Evolutionary conservation across 768 basidiomycete species (phyloP), one percentile per base, ranked within the genome.

Genomic region (Porpolomopsis calyptriformis): DNA sequence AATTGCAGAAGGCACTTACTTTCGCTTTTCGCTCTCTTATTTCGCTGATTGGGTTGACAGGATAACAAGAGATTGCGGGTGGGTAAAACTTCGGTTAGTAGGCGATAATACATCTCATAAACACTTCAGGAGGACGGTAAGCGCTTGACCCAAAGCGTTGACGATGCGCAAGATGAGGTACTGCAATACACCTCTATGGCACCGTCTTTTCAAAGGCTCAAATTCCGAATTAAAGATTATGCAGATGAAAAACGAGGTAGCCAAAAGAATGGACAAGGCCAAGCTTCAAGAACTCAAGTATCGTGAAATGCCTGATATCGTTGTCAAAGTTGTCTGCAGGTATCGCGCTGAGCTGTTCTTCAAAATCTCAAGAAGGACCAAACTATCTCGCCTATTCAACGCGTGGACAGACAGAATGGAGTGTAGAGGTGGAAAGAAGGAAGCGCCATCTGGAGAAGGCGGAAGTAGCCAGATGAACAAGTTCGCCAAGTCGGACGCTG

Each of bases 401-500:
- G 84, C 87, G 24, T 91, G 88, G 87, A 87, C 85, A 22, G 85
- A 85, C 42, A 73, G 88, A 51, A 92, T 92, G 89, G 87, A 88
- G 59, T 66, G 68, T 51, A 66, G 67, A 8, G 64, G 61, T 18
- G 57, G 72, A 47, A 74, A 74, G 65, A 78, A 73, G 52, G 49
- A 48, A 27, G 48, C 49, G 14, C 36, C 23, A 23, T 51, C 23
- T 38, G 60, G 53, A 6, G 53, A 50, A 25, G 61, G 62, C 41
- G 63, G 64, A 53, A 50, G 56, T 19, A 57, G 55, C 4, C 64
- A 64, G 50, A 58, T 67, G 55, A 79, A 78, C 53, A 75, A 72
- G 22, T 62, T 68, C 23, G 66, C 65, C n/a, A 77, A 73, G 59
- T 59, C 68, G 38, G 75, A 77, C 46, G 70, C 72, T 23, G 67